Conservation (phyloP, 2,329 filamentous ascomycete genomes). For the Ceratocystis diversiconidia region DNA sequence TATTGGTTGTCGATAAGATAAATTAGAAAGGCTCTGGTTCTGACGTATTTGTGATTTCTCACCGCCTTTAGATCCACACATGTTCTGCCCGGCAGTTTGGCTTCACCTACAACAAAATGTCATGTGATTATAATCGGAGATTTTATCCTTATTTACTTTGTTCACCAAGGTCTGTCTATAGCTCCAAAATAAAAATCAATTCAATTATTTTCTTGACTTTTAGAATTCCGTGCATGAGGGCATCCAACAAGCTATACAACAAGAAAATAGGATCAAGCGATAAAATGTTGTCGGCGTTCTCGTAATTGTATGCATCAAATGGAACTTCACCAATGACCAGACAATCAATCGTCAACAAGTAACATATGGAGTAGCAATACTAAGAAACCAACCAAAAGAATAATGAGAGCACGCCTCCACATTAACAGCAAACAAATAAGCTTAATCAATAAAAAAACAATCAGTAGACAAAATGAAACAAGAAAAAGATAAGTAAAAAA, state of each 20-base stretch:
- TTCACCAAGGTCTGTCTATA: neutral
- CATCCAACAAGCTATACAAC: neutral
- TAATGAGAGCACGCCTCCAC: conserved; percentile 6
- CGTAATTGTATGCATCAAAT: neutral
- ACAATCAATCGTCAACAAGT: conserved; percentile 2
- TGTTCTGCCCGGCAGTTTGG: neutral
- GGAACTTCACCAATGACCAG: neutral
- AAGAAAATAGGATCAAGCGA: neutral
- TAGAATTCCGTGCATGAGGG: neutral
- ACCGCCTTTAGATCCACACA: neutral
- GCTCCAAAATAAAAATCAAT: neutral
- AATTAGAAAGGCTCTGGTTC: neutral
- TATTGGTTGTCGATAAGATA: conserved; percentile 16
- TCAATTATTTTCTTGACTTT: neutral
- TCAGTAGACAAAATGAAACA: conserved; percentile 2
- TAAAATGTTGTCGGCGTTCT: neutral
- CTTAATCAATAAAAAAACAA: conserved; percentile 14
- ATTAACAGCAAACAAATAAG: conserved; percentile 3
- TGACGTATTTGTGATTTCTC: neutral
- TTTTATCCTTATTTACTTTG: neutral
- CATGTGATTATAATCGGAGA: neutral
- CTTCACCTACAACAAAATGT: neutral
- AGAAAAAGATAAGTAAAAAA: conserved; percentile 22
- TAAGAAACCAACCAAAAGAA: neutral
- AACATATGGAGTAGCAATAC: conserved; percentile 4